Evolutionary conservation across 306 rosid genomes (phyloP).

Genomic region (Begonia peltatifolia): DNA sequence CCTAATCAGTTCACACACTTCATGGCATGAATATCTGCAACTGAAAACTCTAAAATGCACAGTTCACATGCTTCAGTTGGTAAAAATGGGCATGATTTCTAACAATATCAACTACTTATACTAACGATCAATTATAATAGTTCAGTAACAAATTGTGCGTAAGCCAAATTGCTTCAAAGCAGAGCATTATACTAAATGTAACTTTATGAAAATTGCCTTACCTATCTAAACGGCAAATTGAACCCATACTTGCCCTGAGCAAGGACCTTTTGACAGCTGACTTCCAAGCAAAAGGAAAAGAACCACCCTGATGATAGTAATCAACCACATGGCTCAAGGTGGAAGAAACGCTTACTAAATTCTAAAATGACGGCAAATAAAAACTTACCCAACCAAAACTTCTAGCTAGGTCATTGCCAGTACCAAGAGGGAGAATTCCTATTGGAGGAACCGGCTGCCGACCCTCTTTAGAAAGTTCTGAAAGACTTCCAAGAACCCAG

Average conservation of each 20-base stretch:
- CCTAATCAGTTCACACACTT: background rate
- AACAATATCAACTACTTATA: background rate
- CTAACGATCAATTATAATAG: too few relatives aligned
- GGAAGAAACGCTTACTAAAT: conserved; percentile 8
- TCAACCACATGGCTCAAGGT: conserved; percentile 19
- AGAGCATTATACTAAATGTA: background rate
- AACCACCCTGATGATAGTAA: conserved; percentile 67
- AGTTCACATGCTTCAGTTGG: background rate
- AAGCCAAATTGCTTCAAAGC: too few relatives aligned
- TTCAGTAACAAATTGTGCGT: too few relatives aligned
- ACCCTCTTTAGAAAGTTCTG: conserved; percentile 36
- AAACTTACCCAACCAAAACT: conserved; percentile 86
- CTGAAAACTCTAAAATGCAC: background rate
- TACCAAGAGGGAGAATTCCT: conserved; percentile 85
- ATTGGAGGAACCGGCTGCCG: conserved; percentile 77
- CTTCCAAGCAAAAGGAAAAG: conserved; percentile 90
- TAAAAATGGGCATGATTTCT: background rate
- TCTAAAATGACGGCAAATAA: conserved; percentile 8
- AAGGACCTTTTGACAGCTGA: conserved; percentile 71
- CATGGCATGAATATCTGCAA: background rate
- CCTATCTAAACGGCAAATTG: conserved; percentile 63
- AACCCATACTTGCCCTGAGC: conserved; percentile 45
- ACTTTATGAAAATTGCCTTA: conserved; percentile 3
- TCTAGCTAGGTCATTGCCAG: conserved; percentile 91
- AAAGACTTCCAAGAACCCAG: conserved; percentile 90